Evolutionary conservation across 2,329 filamentous ascomycete genomes (phyloP), one percentile per base, ranked within the genome.

Genomic region (Aspergillus cejpii): DNA sequence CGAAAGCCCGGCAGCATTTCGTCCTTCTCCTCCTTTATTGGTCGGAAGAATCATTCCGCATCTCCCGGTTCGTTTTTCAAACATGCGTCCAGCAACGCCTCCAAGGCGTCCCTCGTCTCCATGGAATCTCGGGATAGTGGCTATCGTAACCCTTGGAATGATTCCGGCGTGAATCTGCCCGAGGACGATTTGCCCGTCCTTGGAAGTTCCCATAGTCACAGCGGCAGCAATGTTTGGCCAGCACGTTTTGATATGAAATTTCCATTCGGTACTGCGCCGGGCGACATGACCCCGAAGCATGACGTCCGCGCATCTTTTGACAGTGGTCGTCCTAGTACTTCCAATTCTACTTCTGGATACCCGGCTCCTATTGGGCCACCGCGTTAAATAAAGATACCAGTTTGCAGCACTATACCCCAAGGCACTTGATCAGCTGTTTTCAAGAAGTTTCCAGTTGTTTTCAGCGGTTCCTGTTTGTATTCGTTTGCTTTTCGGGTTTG

Each of bases 291-390:
- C 31, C 87, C 88, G 54, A 85, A 87, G 69, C 87, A 94, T 72
- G 81, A 83, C 67, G 77, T 85, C 67, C 84, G 88, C 68, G 83
- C 83, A 66, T 94, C 88, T 65, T 87, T 85, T 67, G 88, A 94
- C 71, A 92, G 87, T 75, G 88, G 88, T 67, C 86, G 88, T 66
- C 88, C 88, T 68, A 91, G 86, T 64, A 94, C 88, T 75, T 92
- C 88, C 75, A 86, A 94, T 84, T 94, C 88, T 78, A 86, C 85
- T 85, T 91, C 87, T 81, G 87, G 87, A 88, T 92, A 92, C 86
- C 86, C 88, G 78, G 87, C 82, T 76, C 86, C 85, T 57, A 84
- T 89, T 78, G 87, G 86, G 77, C 84, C 86, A 80, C 88, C 85
- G 77, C 87, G 87, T 85, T 91, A 84, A 83, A 81, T 72, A 62